Evolutionary conservation across 2,329 filamentous ascomycete species (phyloP).

Genomic region (Cryphonectria radicalis): DNA sequence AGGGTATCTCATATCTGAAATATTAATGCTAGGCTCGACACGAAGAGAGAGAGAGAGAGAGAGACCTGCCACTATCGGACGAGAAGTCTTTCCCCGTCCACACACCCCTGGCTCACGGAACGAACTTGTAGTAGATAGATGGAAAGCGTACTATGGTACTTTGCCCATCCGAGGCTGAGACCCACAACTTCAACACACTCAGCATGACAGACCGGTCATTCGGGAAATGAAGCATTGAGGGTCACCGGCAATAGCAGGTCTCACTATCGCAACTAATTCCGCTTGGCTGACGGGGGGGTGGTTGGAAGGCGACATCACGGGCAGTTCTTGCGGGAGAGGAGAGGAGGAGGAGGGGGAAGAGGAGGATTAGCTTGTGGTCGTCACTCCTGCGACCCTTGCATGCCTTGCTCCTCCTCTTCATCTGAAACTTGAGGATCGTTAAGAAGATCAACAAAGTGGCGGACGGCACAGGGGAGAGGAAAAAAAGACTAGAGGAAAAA

Average conservation of each 20-base stretch:
- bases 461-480: neutral
- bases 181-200: neutral
- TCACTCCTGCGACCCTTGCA: neutral
- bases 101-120: neutral
- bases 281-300: neutral
- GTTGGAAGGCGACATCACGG: neutral
- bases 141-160: neutral
- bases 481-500: neutral
- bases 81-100: neutral
- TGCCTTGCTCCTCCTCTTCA: neutral
- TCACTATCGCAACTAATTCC: neutral
- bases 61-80: slow-evolving; percentile 6
- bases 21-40: neutral
- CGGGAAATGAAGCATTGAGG: slow-evolving; percentile 11
- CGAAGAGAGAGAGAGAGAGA: neutral
- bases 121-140: neutral
- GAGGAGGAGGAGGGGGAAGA: neutral
- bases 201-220: slow-evolving; percentile 4
- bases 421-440: slow-evolving; percentile 11
- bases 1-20: neutral
- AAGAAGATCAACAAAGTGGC: neutral
- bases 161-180: neutral
- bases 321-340: neutral
- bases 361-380: slow-evolving; percentile 4
- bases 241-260: neutral